Conservation (phyloP, 352 stramenopile genomes). For the Globisporangium acanthophoron region DNA sequence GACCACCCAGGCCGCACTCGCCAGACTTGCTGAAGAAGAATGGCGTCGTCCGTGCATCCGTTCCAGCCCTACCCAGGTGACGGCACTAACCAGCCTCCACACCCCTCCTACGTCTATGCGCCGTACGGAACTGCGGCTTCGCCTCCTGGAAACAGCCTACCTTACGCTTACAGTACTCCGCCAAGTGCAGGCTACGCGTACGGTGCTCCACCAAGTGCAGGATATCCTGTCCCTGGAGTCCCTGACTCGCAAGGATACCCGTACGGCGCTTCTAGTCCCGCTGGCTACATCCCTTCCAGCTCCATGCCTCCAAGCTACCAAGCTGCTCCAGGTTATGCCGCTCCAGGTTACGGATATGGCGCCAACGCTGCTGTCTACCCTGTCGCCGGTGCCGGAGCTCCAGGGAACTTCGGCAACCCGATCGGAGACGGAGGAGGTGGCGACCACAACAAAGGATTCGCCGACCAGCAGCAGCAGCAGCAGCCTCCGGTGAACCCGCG, state of each 20-base stretch:
- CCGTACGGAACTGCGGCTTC: neutral
- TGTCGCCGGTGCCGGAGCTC: no score
- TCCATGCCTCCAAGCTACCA: neutral
- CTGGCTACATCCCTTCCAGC: neutral
- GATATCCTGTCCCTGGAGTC: neutral
- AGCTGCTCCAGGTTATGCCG: neutral
- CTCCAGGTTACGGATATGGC: neutral
- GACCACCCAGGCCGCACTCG: neutral
- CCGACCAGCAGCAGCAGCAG: neutral
- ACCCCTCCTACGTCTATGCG: neutral
- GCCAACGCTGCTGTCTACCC: neutral
- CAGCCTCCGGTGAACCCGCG: constrained; percentile 1
- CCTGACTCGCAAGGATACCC: neutral
- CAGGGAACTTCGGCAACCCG: neutral
- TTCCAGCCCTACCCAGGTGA: constrained; percentile 1
- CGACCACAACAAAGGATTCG: neutral
- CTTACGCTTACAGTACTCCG: neutral
- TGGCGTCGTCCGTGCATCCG: constrained; percentile 8
- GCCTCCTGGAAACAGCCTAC: neutral
- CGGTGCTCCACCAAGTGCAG: neutral
- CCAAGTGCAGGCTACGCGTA: neutral
- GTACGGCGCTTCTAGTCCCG: neutral
- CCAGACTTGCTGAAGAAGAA: neutral
- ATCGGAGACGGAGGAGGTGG: no score
- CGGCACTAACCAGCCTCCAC: neutral